Evolutionary conservation across 2,329 filamentous ascomycete species (phyloP).

Genomic region (Aureobasidium mangrovei): DNA sequence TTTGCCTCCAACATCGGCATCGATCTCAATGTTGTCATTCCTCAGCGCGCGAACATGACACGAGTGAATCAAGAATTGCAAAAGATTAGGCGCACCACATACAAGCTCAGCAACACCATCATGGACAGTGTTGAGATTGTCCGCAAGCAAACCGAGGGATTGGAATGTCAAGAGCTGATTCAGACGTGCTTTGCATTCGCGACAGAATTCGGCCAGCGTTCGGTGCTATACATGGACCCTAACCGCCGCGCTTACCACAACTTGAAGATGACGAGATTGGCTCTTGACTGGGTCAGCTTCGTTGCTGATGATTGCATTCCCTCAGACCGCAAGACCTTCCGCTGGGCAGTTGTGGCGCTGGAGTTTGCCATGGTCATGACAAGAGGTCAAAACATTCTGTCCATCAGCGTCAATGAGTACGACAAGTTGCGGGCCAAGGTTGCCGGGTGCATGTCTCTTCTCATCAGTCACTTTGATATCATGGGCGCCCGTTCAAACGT

Average conservation of each 20-base stretch:
- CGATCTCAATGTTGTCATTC: constrained; percentile 80
- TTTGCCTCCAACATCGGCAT: constrained; percentile 77
- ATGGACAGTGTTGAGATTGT: constrained; percentile 98
- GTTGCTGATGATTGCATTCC: constrained; percentile 95
- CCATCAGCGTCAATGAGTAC: constrained; percentile 82
- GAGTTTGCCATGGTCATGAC: constrained; percentile 99
- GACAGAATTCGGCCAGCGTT: constrained; percentile 96
- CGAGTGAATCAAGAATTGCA: constrained; percentile 86
- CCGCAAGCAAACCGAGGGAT: constrained; percentile 69
- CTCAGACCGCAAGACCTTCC: constrained; percentile 89
- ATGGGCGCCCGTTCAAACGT: constrained; percentile 92
- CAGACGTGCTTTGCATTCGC: constrained; percentile 98
- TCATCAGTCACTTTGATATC: constrained; percentile 98
- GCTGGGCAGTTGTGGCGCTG: constrained; percentile 90
- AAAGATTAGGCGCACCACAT: constrained; percentile 91
- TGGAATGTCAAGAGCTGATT: constrained; percentile 89
- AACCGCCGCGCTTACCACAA: constrained; percentile 97
- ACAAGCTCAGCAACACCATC: constrained; percentile 93
- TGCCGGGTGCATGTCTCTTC: constrained; percentile 89
- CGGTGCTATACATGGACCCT: constrained; percentile 88
- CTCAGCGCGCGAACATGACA: constrained; percentile 85
- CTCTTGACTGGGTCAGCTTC: constrained; percentile 94
- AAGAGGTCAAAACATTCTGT: constrained; percentile 83
- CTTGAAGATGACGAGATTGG: constrained; percentile 83
- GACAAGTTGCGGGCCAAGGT: constrained; percentile 75